Conservation (phyloP, 2,329 filamentous ascomycete species). For the Hypoxylon sp. region DNA sequence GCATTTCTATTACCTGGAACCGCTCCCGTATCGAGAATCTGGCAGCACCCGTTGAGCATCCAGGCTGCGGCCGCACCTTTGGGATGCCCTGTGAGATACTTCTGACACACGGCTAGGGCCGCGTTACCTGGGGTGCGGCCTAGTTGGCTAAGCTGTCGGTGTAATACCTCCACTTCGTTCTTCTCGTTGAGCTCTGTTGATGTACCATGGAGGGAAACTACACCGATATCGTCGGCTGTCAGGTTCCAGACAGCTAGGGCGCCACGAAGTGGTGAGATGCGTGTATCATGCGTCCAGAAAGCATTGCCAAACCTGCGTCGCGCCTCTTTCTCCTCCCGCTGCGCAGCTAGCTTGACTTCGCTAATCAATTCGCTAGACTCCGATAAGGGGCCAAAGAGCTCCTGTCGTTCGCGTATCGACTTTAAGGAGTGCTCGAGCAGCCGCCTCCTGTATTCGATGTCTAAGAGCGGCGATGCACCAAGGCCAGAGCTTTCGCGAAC, state of each 20-base stretch:
- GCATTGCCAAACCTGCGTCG: conserved; percentile 51
- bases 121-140: conserved; percentile 56
- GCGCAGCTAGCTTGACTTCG: conserved; percentile 41
- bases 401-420: conserved; percentile 42
- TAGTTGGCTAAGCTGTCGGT: conserved; percentile 55
- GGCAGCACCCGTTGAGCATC: conserved; percentile 58
- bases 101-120: conserved; percentile 55
- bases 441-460: conserved; percentile 50
- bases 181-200: conserved; percentile 58
- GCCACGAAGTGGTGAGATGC: conserved; percentile 55
- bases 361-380: conserved; percentile 16
- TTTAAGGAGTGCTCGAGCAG: conserved; percentile 46
- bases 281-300: conserved; percentile 49
- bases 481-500: conserved; percentile 46
- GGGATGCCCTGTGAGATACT: conserved; percentile 57
- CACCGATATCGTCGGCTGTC: conserved; percentile 56
- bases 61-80: conserved; percentile 57
- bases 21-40: conserved; percentile 54
- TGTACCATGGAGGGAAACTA: conserved; percentile 60
- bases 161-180: conserved; percentile 57
- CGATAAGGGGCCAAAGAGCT: conserved; percentile 27
- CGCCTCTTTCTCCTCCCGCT: conserved; percentile 44
- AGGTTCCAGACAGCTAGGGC: conserved; percentile 57
- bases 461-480: conserved; percentile 48
- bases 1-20: conserved; percentile 58